Base-by-base conservation (phyloP, 192 early-diverging fungal genomes). In the Funneliformis mosseae region DNA sequence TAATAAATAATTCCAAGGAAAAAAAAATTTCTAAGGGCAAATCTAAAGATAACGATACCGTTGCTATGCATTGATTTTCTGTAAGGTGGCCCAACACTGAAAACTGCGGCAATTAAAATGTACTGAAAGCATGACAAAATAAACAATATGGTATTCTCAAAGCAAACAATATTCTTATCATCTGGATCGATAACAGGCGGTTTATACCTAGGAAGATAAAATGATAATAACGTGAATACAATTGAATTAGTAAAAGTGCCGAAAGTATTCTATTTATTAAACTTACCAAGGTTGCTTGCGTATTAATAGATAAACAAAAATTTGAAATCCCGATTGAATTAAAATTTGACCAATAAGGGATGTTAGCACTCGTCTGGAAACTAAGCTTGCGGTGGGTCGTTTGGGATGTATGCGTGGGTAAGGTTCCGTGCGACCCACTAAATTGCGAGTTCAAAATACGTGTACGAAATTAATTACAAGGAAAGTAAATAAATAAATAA, bases 51-150 rank as follows among this genome's bases (percentile, higher is more conserved):
- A 25, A 38, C 7, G 11, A 60, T 88, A 96, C 94, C 87, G 82
- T 99, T 99, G 55, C 91, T 93, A 83, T 92, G 89, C 81, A 98
- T 92, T 9, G 92, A 89, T 82, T 95, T 91, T 77, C 97, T 93
- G 83, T 97, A 99, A 0, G 97, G 98, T 59, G 95, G 94, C 0
- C 98, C 98, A n/a, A 96, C 95, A 83, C 94, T 95, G 82, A 98
- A 97, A 33, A 97, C 95, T 50, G 95, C 89, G 0, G 96, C 97
- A 4, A 94, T 91, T 9, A 95, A 81, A 38, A 99, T 86, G 83
- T 99, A 99, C 87, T 99, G 97, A 85, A 92, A 99, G 63, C 94
- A 95, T 23, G 94, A 95, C 5, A 94, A 61, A 78, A 97, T 77
- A 84, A 99, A 99, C 77, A 99, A 87, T 8, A 90, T 93, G 16